A percentile compares a stretch with the other conserved stretches of the same genome.
Evolutionary conservation across 176 grass and related monocot species (phyloP).

Genomic region (Alloteropsis semialata): DNA sequence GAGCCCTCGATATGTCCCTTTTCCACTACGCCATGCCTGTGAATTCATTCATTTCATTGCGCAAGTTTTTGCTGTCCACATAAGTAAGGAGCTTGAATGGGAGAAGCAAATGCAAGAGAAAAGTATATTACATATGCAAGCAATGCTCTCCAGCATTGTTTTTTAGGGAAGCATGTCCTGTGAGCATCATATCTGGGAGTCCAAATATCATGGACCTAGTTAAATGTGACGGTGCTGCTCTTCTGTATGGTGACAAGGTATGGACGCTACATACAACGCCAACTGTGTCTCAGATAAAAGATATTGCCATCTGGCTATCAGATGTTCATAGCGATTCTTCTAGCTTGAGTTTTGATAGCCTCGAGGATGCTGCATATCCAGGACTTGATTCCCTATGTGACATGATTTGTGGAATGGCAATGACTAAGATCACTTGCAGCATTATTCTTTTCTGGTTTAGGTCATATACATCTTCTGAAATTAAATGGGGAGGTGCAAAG

Average conservation of each 20-base stretch:
- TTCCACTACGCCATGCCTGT: conserved; percentile 84
- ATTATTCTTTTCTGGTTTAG: conserved; percentile 92
- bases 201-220: conserved; percentile 96
- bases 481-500: conserved; percentile 91
- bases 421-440: conserved; percentile 71
- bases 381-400: conserved; percentile 61
- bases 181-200: conserved; percentile 67
- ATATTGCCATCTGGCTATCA: conserved; percentile 71
- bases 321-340: conserved; percentile 82
- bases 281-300: conserved; percentile 60
- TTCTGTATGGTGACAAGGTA: conserved; percentile 66
- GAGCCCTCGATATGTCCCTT: conserved; percentile 81
- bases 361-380: conserved; percentile 82
- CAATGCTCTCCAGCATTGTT: conserved; percentile 82
- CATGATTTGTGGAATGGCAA: conserved; percentile 79
- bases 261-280: conserved; percentile 62
- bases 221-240: conserved; percentile 73
- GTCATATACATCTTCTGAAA: conserved; percentile 72
- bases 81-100: conserved; percentile 81
- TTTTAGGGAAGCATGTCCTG: conserved; percentile 70
- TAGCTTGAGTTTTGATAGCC: conserved; percentile 82
- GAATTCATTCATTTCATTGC: conserved; percentile 87
- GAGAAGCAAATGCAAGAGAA: conserved; percentile 83
- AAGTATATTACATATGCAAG: conserved; percentile 75
- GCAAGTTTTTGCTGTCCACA: conserved; percentile 85